Evolutionary conservation across 169 alveolate species (phyloP), one percentile per base, ranked within the genome.

Genomic region (Eimeria brunetti): DNA sequence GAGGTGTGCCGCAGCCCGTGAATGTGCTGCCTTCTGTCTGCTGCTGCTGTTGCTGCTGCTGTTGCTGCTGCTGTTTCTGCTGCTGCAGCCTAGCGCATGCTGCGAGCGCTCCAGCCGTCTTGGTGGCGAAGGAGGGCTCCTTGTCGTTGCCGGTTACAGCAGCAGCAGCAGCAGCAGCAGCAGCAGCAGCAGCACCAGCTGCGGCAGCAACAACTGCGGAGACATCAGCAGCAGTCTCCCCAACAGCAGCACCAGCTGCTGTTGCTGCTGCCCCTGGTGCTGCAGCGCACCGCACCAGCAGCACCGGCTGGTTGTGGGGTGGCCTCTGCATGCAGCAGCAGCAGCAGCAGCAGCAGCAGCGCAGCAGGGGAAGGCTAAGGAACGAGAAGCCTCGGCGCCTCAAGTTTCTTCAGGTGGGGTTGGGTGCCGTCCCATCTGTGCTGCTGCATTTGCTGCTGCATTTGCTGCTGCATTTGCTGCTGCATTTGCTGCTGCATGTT

Each of bases 291-390:
- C 67, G 88, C 89, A 53, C 76, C 30, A n/a, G 94, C 86, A 62
- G 95, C 71, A 80, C 71, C n/a, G 41, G 67, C 49, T 64, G 93
- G 93, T 62, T 60, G 83, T 86, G 93, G 89, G 95, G 69, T 22
- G 89, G 75, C 14, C 95, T 76, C n/a, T 83, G 75, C 38, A 30
- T 83, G 89, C 95, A 89, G 81, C 94, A 88, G 67, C 90, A 83
- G 90, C 95, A 89, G 85, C 88, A 71, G 73, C 95, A 89, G 51
- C 95, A 89, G 76, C 95, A 89, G 95, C 95, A 89, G 89, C 95
- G 95, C 11, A 89, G 95, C 89, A 30, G 95, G 44, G 85, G 85
- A 36, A 33, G 95, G 44, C 67, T 89, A 62, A 89, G 95, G 64
- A 78, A 75, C 46, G 95, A 89, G 53, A 89, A 89, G 95, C 95